Evolutionary conservation across 495 filamentous ascomycete genomes (phyloP).

Genomic region (Aspergillus saccharolyticus): DNA sequence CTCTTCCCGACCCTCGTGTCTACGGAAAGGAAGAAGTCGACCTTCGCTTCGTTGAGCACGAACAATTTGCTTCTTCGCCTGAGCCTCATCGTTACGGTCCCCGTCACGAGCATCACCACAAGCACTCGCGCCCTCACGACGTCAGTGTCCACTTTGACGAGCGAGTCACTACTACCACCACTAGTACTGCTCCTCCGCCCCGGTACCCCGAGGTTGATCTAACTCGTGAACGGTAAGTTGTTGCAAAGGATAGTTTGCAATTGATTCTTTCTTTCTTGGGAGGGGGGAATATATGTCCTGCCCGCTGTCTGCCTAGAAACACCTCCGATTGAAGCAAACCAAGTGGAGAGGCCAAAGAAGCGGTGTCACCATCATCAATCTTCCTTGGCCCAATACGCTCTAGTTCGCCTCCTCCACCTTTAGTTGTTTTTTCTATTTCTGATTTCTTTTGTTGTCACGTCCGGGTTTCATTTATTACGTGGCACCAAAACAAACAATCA

Average conservation of each 20-base stretch:
- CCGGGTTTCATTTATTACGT: conserved; percentile 27
- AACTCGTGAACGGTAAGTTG: conserved; percentile 48
- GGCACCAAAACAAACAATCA: conserved; percentile 28
- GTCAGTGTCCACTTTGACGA: conserved; percentile 22
- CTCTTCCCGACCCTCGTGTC: conserved; percentile 60
- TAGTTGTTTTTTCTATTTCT: not conserved
- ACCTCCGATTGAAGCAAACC: conserved; percentile 1
- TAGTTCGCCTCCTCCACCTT: conserved; percentile 23
- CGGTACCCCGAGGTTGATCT: conserved; percentile 49
- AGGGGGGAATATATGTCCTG: not conserved
- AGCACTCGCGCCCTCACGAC: conserved; percentile 10
- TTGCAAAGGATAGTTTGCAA: conserved; percentile 6
- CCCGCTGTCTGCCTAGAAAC: not conserved
- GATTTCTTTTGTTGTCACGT: not conserved
- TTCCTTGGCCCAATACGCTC: conserved; percentile 25
- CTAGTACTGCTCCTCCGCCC: not conserved
- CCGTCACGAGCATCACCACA: not conserved
- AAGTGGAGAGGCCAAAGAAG: conserved; percentile 23
- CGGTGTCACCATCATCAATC: conserved; percentile 24
- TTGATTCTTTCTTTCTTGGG: conserved; percentile 13
- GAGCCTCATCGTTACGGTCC: not conserved
- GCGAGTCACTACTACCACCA: not conserved
- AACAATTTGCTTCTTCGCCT: conserved; percentile 19
- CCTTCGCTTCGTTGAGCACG: conserved; percentile 59
- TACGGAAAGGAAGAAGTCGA: conserved; percentile 79